phyloP scores from a whole-genome alignment of 129 eudicot genomes.

The Lactuca sativa region DNA sequence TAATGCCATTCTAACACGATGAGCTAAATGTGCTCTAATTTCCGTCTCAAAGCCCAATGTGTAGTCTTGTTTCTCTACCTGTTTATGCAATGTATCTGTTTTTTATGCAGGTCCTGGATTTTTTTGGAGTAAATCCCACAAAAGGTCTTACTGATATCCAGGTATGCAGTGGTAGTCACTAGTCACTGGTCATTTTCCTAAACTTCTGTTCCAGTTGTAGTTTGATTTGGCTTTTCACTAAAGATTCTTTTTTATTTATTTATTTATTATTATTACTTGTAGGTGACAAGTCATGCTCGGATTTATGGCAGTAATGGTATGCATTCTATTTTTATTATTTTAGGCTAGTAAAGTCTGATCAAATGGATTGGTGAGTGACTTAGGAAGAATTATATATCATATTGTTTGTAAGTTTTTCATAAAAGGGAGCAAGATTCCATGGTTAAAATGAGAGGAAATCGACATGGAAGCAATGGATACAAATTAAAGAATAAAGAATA shows the following conservation, averaged over 20 bases:
- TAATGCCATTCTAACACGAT: background rate
- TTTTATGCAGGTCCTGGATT: conserved; percentile 63
- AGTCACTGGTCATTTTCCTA: background rate
- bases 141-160: conserved; percentile 80
- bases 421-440: background rate
- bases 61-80: background rate
- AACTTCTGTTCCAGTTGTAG: background rate
- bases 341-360: background rate
- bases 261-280: conserved; percentile 5
- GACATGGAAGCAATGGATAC: background rate
- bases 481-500: background rate
- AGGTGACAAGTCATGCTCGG: conserved; percentile 79
- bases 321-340: conserved; percentile 10
- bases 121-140: conserved; percentile 68
- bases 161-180: conserved; percentile 35
- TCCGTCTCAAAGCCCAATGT: background rate
- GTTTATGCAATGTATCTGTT: conserved; percentile 6
- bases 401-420: background rate
- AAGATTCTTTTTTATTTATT: background rate
- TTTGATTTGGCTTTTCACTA: background rate
- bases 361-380: background rate
- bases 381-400: background rate
- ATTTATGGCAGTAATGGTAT: conserved; percentile 81
- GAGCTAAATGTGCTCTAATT: background rate
- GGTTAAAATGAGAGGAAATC: background rate